Conservation (phyloP, 768 basidiomycete genomes). For the Lentinus tigrinus region DNA sequence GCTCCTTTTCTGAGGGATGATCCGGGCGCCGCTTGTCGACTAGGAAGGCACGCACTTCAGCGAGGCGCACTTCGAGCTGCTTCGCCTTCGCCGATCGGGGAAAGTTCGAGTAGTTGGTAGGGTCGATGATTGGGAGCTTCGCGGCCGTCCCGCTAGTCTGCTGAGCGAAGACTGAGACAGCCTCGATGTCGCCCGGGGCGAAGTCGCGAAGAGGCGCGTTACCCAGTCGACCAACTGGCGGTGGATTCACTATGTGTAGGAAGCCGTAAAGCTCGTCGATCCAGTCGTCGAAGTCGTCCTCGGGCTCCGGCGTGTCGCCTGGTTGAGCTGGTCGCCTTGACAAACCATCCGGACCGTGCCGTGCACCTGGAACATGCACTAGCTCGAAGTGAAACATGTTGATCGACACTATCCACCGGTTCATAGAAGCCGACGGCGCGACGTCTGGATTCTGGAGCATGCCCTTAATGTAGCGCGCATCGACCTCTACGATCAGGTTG, state of each 20-base stretch:
- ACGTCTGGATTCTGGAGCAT: conserved; percentile 40
- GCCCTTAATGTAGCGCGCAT: conserved; percentile 37
- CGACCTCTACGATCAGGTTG: conserved; percentile 36
- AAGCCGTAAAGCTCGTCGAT: conserved; percentile 7
- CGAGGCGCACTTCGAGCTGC: neutral
- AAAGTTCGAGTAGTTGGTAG: neutral
- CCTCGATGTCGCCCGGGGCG: conserved; percentile 20
- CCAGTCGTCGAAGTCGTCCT: conserved; percentile 7
- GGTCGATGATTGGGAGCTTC: neutral
- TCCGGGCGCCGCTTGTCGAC: neutral
- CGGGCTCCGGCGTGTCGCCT: neutral
- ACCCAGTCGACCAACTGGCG: conserved; percentile 16
- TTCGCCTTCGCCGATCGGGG: neutral
- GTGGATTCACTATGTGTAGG: conserved; percentile 1
- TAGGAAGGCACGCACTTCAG: neutral
- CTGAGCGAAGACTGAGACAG: neutral
- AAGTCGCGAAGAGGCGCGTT: neutral
- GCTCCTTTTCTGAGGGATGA: neutral
- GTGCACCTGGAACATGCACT: conserved; percentile 33
- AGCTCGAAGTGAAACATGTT: conserved; percentile 35
- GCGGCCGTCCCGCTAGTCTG: neutral
- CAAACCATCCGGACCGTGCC: conserved; percentile 31
- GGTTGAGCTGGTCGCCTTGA: conserved; percentile 18
- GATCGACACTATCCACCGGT: conserved; percentile 42
- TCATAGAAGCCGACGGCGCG: conserved; percentile 36